Evolutionary conservation across 345 rosid genomes (phyloP).

Genomic region (Hibiscus syriacus): DNA sequence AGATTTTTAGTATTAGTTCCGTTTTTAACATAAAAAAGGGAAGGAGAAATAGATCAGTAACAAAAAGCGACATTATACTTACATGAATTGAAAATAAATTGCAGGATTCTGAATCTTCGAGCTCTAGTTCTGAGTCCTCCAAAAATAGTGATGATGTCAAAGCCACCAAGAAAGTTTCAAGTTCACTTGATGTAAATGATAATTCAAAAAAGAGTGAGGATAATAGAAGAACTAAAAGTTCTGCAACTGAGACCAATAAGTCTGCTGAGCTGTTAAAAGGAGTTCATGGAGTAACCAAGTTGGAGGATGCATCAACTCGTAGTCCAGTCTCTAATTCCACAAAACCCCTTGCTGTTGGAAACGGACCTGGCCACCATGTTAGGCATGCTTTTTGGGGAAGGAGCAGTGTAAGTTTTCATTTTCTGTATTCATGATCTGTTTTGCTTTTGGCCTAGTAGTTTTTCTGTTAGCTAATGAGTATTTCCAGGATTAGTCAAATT

Average conservation of each 20-base stretch:
- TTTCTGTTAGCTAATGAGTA: neutral
- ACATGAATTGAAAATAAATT: neutral
- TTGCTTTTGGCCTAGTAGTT: constrained; percentile 9
- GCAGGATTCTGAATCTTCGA: constrained; percentile 40
- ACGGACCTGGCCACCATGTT: constrained; percentile 28
- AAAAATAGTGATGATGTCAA: constrained; percentile 22
- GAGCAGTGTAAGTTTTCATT: constrained; percentile 54
- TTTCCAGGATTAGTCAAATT: neutral
- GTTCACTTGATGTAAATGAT: constrained; percentile 22
- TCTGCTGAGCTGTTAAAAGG: constrained; percentile 21
- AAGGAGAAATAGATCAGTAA: neutral
- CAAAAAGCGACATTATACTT: neutral
- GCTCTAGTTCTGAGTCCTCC: constrained; percentile 32
- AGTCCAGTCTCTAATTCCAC: constrained; percentile 21
- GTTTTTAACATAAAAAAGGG: neutral
- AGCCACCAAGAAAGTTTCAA: constrained; percentile 28
- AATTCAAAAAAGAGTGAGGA: constrained; percentile 23
- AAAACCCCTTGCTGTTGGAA: constrained; percentile 32
- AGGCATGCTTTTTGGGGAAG: constrained; percentile 49
- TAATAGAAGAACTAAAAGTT: constrained; percentile 17
- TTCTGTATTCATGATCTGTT: constrained; percentile 2
- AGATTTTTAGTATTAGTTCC: neutral
- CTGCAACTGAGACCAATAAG: constrained; percentile 15
- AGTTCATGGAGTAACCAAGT: constrained; percentile 22
- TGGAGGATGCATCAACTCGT: constrained; percentile 21